These are phyloP conservation scores for Pholiota conissans DNA, from an alignment of 768 basidiomycete species.

Conservation along the genomic window DNA sequence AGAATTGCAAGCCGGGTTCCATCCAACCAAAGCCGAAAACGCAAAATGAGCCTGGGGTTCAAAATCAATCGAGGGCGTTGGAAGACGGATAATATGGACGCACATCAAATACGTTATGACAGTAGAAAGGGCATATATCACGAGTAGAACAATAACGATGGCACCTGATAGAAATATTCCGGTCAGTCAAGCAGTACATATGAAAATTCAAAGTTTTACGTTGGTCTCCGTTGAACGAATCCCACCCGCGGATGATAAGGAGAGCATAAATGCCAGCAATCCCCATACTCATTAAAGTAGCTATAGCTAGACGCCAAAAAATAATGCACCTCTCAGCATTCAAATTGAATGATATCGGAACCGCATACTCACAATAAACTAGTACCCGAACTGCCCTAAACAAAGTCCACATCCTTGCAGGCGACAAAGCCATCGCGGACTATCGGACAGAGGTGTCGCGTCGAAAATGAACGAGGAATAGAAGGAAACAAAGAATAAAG, in stretches of 20 bases:
- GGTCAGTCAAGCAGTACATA: too few relatives aligned
- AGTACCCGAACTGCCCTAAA: slow-evolving; percentile 33
- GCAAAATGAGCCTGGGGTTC: slow-evolving; percentile 35
- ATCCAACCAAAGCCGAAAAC: slow-evolving; percentile 38
- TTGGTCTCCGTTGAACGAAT: slow-evolving; percentile 28
- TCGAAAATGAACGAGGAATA: slow-evolving; percentile 2
- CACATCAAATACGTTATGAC: slow-evolving; percentile 39
- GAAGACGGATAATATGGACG: not conserved
- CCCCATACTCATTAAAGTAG: slow-evolving; percentile 30
- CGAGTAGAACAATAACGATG: slow-evolving; percentile 30
- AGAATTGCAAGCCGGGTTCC: slow-evolving; percentile 30
- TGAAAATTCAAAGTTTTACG: slow-evolving; percentile 23
- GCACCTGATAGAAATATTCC: slow-evolving; percentile 25
- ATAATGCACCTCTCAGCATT: not conserved
- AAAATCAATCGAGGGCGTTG: not conserved
- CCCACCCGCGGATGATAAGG: slow-evolving; percentile 36
- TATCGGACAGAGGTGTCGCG: slow-evolving; percentile 9
- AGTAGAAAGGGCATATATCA: slow-evolving; percentile 30
- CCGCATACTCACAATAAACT: slow-evolving; percentile 31
- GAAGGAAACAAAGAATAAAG: slow-evolving; percentile 18
- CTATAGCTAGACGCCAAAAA: slow-evolving; percentile 24
- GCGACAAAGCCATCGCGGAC: slow-evolving; percentile 20
- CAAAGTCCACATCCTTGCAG: slow-evolving; percentile 26
- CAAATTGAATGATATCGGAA: not conserved
- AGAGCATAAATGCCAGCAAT: slow-evolving; percentile 33